Evolutionary conservation across 2,329 filamentous ascomycete genomes (phyloP), one percentile per base, ranked within the genome.

Genomic region (Arthrinium phaeospermum): DNA sequence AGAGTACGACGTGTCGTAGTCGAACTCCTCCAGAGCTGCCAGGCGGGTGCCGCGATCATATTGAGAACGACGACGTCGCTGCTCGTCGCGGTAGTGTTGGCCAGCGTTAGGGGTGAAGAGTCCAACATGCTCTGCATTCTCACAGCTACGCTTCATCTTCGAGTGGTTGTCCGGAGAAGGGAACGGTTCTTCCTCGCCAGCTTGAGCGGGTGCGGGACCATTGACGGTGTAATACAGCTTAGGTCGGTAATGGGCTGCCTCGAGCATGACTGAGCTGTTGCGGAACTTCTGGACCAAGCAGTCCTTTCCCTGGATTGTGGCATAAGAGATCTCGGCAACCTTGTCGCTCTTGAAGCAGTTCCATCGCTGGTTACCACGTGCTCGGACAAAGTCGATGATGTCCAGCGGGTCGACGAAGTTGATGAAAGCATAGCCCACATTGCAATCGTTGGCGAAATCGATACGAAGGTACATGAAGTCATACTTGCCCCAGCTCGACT

Each of bases 381-480:
- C 89, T 71, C 90, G 88, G 71, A 94, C 91, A 80, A 96, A 95
- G 75, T 91, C 86, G 71, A 94, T 89, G 73, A 96, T 94, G 80
- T 94, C 90, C 73, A 92, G 85, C 0, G 94, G 91, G 80, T 95
- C 91, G 61, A 91, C 89, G 77, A 98, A 98, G 82, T 99, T 98
- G 84, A 99, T 94, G 83, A 98, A 99, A 0, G 95, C 96, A 82
- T 98, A 98, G 67, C 96, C 96, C 72, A 98, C 96, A 80, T 95
- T 95, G 91, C 93, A 94, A 75, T 94, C 91, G 77, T 94, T 94
- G 71, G 90, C 91, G 77, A 95, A 95, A 80, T 95, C 93, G 77
- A 98, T 98, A 51, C 96, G 92, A 70, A 98, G 85, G 81, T 99
- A 99, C 86, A 97, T 91, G 82, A 98, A 98, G 80, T 98, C 95